Conservation (phyloP, 1,284 basidiomycete genomes). For the Cutaneotrichosporon daszewskae region DNA sequence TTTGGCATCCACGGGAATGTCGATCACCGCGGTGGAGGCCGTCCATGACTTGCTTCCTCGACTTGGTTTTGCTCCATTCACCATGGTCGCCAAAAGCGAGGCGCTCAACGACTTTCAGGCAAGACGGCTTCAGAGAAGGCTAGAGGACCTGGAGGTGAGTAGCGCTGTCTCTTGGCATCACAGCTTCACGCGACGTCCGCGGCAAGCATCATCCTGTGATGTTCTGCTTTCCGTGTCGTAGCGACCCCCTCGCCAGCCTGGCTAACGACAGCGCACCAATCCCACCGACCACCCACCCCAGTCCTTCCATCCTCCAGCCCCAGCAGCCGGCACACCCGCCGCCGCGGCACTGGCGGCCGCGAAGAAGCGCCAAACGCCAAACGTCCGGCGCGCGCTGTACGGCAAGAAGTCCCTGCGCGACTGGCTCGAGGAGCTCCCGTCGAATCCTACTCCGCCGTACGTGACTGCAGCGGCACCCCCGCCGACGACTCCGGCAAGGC, state of each 20-base stretch:
- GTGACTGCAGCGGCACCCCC: conserved; percentile 27
- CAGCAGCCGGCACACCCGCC: conserved; percentile 1
- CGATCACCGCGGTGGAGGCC: too few species aligned
- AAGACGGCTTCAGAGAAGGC: conserved; percentile 29
- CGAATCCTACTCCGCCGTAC: conserved; percentile 32
- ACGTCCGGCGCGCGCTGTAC: conserved; percentile 41
- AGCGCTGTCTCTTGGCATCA: background rate
- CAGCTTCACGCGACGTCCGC: background rate
- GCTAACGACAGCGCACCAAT: conserved; percentile 37
- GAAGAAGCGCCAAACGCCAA: conserved; percentile 44
- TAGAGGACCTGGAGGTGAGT: conserved; percentile 46
- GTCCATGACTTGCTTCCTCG: too few species aligned
- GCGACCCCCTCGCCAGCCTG: background rate
- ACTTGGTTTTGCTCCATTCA: too few species aligned
- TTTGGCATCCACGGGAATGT: too few species aligned
- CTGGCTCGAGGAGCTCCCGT: conserved; percentile 43
- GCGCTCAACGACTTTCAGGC: conserved; percentile 36
- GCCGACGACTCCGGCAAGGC: conserved; percentile 25
- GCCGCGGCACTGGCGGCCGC: conserved; percentile 6
- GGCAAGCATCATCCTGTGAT: background rate
- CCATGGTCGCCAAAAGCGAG: conserved; percentile 14
- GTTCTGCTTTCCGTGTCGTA: background rate
- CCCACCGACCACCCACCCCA: conserved; percentile 42
- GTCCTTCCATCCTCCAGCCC: conserved; percentile 31
- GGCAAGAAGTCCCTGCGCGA: conserved; percentile 41